Evolutionary conservation across 768 basidiomycete genomes (phyloP), one percentile per base, ranked within the genome.

Genomic region (Pisolithus orientalis): DNA sequence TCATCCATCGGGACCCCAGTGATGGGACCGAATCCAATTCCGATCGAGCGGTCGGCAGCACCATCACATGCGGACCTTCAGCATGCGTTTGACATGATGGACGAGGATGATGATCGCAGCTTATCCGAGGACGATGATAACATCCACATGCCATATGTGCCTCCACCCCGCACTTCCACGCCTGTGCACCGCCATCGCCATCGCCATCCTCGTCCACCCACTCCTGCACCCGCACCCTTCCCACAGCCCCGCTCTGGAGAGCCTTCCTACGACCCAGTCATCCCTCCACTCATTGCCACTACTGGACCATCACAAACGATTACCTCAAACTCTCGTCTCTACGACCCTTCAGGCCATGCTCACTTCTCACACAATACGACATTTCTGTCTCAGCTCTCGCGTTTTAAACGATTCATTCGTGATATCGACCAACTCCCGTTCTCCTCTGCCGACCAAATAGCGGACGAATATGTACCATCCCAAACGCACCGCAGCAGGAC

Each of bases 381-480:
- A 1, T 49, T 46, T 25, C 29, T 51, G 25, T 65, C 66, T 9
- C n/a, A 73, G 64, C 17, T 75, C 24, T 52, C 65, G 5, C 73
- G 73, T 4, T 6, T 76, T 17, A 62, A 65, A 6, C 61, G 67
- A 13, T 70, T 78, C 47, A 45, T 74, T 8, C 49, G 59, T 3
- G 59, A 58, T 5, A n/a, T 79, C 13, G 68, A 74, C 28, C 54
- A 57, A 0, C 66, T 80, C 1, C 78, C 78, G 3, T 79, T 78
- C 78, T 57, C 76, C 1, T 64, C 71, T 0, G 57, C 63, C 0
- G 64, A 67, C 3, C 72, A 76, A 37, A 71, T 75, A 44, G 76
- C 76, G 3, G 65, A 67, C 21, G 72, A 73, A 53, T 78, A 78
- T 56, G 64, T 75, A 51, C 77, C 77, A 0, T 70, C 71, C 2